Conservation (phyloP, 129 eudicot species). For the Flaveria sonorensis region DNA sequence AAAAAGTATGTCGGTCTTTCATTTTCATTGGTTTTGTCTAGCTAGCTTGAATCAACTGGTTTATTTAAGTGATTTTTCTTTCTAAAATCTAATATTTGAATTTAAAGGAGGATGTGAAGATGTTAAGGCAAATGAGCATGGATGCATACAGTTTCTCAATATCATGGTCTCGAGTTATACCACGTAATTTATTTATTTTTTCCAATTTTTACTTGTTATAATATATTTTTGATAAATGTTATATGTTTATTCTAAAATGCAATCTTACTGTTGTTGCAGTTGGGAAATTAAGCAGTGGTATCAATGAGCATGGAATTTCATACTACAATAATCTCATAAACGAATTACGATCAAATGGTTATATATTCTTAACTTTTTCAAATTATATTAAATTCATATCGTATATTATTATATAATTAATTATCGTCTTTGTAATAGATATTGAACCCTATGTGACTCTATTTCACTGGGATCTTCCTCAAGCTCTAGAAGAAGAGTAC, state of each 20-base stretch:
- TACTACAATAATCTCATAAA: conserved; percentile 63
- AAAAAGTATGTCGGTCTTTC: neutral
- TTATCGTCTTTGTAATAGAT: conserved; percentile 31
- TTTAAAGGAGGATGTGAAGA: conserved; percentile 47
- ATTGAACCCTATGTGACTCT: conserved; percentile 61
- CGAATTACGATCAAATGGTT: conserved; percentile 46
- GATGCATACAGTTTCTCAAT: conserved; percentile 61
- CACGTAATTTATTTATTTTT: conserved; percentile 31
- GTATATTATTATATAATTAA: neutral
- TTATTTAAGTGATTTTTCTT: neutral
- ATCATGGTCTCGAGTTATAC: conserved; percentile 53
- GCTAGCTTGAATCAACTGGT: neutral
- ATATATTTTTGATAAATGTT: neutral
- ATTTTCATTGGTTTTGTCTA: neutral
- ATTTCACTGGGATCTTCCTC: conserved; percentile 72
- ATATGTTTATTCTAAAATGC: neutral
- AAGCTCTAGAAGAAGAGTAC: conserved; percentile 65
- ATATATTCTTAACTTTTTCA: neutral
- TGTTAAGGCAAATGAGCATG: conserved; percentile 41
- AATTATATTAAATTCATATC: neutral
- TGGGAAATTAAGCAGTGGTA: conserved; percentile 58
- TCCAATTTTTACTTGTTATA: neutral
- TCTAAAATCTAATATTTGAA: neutral
- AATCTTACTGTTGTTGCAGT: conserved; percentile 31
- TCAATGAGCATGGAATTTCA: conserved; percentile 54